These are phyloP conservation scores for Aspergillus sp. DNA, from an alignment of 2,329 filamentous ascomycete genomes.

Conservation along the genomic window DNA sequence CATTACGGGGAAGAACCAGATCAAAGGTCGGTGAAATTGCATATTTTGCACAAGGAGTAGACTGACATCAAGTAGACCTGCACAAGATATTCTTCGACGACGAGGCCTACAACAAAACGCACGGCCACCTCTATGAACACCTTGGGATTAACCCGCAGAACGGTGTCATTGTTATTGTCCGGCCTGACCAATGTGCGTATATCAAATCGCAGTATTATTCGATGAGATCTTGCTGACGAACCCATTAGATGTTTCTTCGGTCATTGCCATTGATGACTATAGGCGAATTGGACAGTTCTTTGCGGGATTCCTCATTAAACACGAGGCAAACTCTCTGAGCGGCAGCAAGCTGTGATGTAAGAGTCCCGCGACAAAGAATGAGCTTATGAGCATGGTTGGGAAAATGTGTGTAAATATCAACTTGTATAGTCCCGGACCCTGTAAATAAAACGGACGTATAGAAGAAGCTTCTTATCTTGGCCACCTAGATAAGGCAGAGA, in stretches of 20 bases:
- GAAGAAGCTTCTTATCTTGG: no score
- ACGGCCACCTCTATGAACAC: slow-evolving; percentile 58
- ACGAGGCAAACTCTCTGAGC: slow-evolving; percentile 1
- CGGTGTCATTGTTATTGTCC: slow-evolving; percentile 54
- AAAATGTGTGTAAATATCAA: no score
- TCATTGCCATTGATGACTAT: slow-evolving; percentile 34
- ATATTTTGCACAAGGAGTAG: not conserved
- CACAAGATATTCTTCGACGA: slow-evolving; percentile 61
- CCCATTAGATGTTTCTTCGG: slow-evolving; percentile 40
- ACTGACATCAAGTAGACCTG: slow-evolving; percentile 43
- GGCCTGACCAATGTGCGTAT: slow-evolving; percentile 62
- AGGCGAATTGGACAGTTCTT: slow-evolving; percentile 37
- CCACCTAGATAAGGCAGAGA: no score
- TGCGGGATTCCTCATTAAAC: slow-evolving; percentile 29
- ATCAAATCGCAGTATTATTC: not conserved
- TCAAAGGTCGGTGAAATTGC: slow-evolving; percentile 46
- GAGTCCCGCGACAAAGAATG: not conserved
- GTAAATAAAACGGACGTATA: no score
- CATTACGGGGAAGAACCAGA: slow-evolving; percentile 54
- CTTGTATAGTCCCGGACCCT: no score
- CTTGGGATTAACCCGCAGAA: slow-evolving; percentile 52
- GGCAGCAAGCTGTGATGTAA: not conserved
- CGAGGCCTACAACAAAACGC: slow-evolving; percentile 54
- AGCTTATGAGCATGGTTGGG: no score
- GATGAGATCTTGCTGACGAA: not conserved